Evolutionary conservation across 352 stramenopile species (phyloP).

Genomic region (Globisporangium yorkense): DNA sequence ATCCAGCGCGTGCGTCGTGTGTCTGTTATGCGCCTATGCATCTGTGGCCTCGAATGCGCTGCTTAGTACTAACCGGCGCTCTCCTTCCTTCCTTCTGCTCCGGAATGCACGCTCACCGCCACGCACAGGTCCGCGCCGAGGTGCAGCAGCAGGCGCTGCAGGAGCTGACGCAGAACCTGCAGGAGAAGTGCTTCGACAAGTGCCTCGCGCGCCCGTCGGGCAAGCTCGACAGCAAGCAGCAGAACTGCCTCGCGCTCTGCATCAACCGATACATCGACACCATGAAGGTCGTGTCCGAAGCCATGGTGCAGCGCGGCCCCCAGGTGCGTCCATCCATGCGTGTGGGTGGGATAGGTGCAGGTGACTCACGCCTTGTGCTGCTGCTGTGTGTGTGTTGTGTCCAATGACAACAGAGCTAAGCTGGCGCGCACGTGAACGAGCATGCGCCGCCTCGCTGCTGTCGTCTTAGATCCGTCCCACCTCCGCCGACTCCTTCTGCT

Average conservation of each 20-base stretch:
- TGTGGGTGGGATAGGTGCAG: not conserved
- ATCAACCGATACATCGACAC: constrained; percentile 90
- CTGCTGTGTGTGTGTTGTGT: not conserved
- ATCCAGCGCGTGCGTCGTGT: constrained; percentile 56
- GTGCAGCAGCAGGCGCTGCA: constrained; percentile 79
- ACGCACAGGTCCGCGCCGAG: constrained; percentile 64
- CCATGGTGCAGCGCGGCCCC: constrained; percentile 67
- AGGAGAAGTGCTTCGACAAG: constrained; percentile 91
- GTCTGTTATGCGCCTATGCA: too few relatives aligned
- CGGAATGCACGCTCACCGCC: not conserved
- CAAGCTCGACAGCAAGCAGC: constrained; percentile 88
- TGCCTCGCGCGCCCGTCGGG: constrained; percentile 74
- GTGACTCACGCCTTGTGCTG: not conserved
- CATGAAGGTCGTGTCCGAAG: constrained; percentile 86
- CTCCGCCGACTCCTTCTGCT: not conserved
- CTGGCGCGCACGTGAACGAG: not conserved
- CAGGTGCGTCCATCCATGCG: constrained; percentile 24
- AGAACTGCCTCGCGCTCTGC: constrained; percentile 86
- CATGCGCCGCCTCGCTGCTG: not conserved
- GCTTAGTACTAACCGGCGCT: too few relatives aligned
- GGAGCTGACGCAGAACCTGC: constrained; percentile 81
- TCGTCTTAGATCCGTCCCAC: not conserved
- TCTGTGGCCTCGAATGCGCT: too few relatives aligned
- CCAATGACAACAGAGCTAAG: not conserved
- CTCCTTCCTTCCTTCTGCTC: too few relatives aligned